phyloP scores from a whole-genome alignment of 805 yeast genomes.

The Sugiyamaella americana region DNA sequence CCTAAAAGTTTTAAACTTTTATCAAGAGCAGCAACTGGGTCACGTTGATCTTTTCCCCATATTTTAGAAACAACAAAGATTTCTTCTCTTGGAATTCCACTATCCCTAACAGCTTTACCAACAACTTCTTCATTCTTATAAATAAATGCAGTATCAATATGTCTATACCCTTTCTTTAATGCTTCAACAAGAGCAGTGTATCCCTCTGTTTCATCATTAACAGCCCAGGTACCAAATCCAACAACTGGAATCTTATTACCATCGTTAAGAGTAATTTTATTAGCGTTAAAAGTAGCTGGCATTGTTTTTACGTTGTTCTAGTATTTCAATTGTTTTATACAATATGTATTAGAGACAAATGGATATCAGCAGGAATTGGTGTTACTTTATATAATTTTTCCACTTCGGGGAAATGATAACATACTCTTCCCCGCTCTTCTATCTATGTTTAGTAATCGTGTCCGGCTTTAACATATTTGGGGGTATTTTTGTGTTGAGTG shows the following conservation, averaged over 20 bases:
- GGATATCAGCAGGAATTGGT: no score
- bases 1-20: conserved; percentile 46
- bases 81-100: conserved; percentile 42
- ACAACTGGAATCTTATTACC: conserved; percentile 59
- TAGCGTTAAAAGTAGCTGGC: conserved; percentile 1
- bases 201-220: conserved; percentile 40
- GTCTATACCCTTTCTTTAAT: conserved; percentile 58
- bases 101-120: conserved; percentile 44
- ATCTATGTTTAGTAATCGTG: no score
- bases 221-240: conserved; percentile 63
- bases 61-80: conserved; percentile 60
- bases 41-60: conserved; percentile 38
- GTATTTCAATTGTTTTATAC: no score
- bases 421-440: no score
- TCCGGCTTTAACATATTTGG: no score
- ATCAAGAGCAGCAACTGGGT: conserved; percentile 44
- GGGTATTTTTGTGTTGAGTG: no score
- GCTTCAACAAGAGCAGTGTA: conserved; percentile 44
- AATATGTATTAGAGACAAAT: no score
- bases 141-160: conserved; percentile 68
- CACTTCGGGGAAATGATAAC: no score
- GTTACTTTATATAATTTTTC: no score
- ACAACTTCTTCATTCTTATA: conserved; percentile 65
- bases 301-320: background rate
- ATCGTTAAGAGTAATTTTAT: conserved; percentile 42